Percentiles rank a stretch among this genome's conserved stretches.
Evolutionary conservation across 75 land plant species (phyloP).

Genomic region (Adiantum capillusveneris): DNA sequence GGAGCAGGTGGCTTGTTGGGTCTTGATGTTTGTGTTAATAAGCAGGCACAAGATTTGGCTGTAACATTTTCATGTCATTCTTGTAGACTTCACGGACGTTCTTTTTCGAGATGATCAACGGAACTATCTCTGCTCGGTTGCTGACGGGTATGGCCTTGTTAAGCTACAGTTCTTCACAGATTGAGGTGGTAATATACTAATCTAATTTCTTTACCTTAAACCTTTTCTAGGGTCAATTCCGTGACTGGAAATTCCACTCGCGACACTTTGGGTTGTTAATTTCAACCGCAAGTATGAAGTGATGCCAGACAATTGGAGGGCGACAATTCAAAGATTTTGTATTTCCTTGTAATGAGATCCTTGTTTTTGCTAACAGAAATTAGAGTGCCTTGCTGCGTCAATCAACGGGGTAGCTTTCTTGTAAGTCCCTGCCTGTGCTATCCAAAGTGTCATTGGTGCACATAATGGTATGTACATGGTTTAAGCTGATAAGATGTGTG

Average conservation of each 20-base stretch:
- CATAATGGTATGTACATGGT: too few species aligned
- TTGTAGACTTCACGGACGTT: constrained; percentile 88
- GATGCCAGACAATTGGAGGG: too few species aligned
- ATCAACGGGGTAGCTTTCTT: too few species aligned
- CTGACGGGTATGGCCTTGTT: constrained; percentile 59
- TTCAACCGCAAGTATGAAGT: too few species aligned
- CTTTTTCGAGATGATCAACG: constrained; percentile 91
- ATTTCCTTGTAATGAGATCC: too few species aligned
- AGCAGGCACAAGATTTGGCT: neutral
- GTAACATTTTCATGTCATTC: neutral
- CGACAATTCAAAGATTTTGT: too few species aligned
- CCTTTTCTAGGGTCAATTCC: constrained; percentile 67
- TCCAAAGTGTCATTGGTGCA: too few species aligned
- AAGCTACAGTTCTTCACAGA: neutral
- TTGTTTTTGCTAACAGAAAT: too few species aligned
- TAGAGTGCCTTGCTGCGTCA: too few species aligned
- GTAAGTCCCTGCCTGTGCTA: too few species aligned
- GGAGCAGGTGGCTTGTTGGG: constrained; percentile 63
- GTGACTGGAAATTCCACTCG: constrained; percentile 85
- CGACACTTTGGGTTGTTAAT: constrained; percentile 73
- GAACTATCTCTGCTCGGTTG: constrained; percentile 73
- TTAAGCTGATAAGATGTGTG: too few species aligned
- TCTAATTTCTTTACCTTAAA: neutral
- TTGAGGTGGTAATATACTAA: neutral
- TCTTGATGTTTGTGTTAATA: too few species aligned